Percentiles rank a stretch among this genome's conserved stretches.
phyloP scores from a whole-genome alignment of 1,284 basidiomycete genomes.

The Kalmanozyma brasiliensis region DNA sequence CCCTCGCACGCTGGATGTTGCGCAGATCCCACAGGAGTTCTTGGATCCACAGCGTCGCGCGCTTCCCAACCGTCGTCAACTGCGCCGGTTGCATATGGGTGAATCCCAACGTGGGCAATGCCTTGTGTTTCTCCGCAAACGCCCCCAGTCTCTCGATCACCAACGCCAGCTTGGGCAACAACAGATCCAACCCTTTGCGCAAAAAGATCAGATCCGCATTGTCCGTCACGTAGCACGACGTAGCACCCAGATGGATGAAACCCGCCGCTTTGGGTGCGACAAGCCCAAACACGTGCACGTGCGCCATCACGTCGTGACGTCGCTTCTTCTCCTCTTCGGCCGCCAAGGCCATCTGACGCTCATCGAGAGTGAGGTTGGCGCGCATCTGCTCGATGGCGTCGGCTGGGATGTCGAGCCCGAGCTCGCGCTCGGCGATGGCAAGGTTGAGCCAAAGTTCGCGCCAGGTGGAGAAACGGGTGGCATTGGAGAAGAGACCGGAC shows the following conservation, averaged over 20 bases:
- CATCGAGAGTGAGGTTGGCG: constrained; percentile 83
- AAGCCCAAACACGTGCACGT: constrained; percentile 94
- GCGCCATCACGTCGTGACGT: constrained; percentile 99
- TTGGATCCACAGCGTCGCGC: constrained; percentile 93
- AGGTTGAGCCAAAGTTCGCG: constrained; percentile 94
- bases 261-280: constrained; percentile 95
- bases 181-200: constrained; percentile 83
- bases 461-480: constrained; percentile 96
- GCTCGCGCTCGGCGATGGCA: constrained; percentile 93
- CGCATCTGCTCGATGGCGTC: constrained; percentile 94
- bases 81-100: constrained; percentile 99
- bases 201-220: constrained; percentile 92
- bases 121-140: constrained; percentile 75
- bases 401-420: constrained; percentile 88
- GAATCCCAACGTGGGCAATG: constrained; percentile 79
- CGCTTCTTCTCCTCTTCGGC: constrained; percentile 95
- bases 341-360: constrained; percentile 89
- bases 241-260: constrained; percentile 96
- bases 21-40: constrained; percentile 96
- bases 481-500: constrained; percentile 92
- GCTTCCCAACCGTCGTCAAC: constrained; percentile 97
- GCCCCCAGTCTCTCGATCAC: constrained; percentile 86
- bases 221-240: constrained; percentile 98
- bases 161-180: constrained; percentile 86
- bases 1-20: constrained; percentile 87